Evolutionary conservation across 31 red algal species (phyloP), one percentile per base, ranked within the genome.

Genomic region (Endocladia muricata): DNA sequence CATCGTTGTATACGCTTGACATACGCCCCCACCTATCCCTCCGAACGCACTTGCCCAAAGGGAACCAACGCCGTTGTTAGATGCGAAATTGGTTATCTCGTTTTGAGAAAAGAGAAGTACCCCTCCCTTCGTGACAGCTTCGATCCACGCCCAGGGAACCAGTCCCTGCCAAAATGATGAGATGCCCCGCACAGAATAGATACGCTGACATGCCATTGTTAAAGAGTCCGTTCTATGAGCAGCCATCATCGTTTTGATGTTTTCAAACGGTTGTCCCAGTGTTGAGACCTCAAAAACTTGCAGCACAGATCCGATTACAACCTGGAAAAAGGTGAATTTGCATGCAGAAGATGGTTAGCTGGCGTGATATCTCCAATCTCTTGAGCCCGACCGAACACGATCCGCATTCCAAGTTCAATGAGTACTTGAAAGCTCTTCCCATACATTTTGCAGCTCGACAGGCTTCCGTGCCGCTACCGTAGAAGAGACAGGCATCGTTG

Each of bases 251-350:
- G 88, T 90, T 44, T 96, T 96, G 47, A 96, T 91, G 32, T 91
- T 89, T 57, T 96, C 93, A 73, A 96, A 96, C 3, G 93, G 93
- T 43, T 96, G 93, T 15, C 93, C 93, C 21, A 96, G 76, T 3
- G 93, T 96, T 15, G 93, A 65, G 40, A 96, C 93, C 73, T 96
- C 93, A 66, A 96, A 96, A 56, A 86, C 38, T 67, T 96, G 86
- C 68, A 96, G 70, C 41, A 52, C 93, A 26, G 93, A 82, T 25
- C 93, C 93, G 28, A 96, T 80, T 26, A 73, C 93, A 38, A 96
- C 60, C 78, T 96, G 68, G 11, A 71, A 34, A 26, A 2, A 49
- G 47, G 33, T 71, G 22, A n/a, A n/a, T n/a, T n/a, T n/a, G n/a
- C n/a, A n/a, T n/a, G n/a, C n/a, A n/a, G n/a, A n/a, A n/a, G n/a